A percentile compares a stretch with the other conserved stretches of the same genome.
phyloP scores from a whole-genome alignment of 192 early-diverging fungal genomes.

The Gonapodya sp. region DNA sequence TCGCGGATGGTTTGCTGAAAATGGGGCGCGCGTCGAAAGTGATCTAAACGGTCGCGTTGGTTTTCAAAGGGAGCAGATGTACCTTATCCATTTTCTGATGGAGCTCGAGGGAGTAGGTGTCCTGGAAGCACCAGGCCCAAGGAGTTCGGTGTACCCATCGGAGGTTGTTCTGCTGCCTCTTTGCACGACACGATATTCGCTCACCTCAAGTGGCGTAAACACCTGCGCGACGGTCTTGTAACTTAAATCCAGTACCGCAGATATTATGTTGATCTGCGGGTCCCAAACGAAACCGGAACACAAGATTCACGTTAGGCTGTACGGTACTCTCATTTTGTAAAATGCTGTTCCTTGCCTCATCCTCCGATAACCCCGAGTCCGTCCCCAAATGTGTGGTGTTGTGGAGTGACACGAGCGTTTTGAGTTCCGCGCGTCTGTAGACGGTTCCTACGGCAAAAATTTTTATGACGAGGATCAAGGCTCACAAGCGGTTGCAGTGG shows the following conservation, averaged over 20 bases:
- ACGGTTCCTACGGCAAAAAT: conserved; percentile 22
- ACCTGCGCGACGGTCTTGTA: conserved; percentile 58
- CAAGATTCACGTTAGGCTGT: no score
- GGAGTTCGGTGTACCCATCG: no score
- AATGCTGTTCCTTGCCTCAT: conserved; percentile 49
- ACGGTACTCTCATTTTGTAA: background rate
- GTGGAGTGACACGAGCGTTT: conserved; percentile 67
- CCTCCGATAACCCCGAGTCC: conserved; percentile 60
- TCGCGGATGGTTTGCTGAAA: conserved; percentile 20
- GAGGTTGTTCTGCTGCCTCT: background rate
- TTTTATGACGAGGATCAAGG: no score
- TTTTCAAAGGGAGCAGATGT: no score
- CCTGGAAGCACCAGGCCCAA: no score
- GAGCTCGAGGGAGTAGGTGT: conserved; percentile 60
- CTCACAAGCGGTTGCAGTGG: no score
- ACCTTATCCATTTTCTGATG: conserved; percentile 37
- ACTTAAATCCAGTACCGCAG: conserved; percentile 63
- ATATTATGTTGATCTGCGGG: conserved; percentile 42
- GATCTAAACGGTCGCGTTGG: no score
- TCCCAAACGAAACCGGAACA: no score
- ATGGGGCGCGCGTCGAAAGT: no score
- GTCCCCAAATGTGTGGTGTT: conserved; percentile 40
- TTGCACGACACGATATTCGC: background rate
- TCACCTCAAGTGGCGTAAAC: conserved; percentile 55
- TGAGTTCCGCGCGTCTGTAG: conserved; percentile 36